Evolutionary conservation across 345 rosid genomes (phyloP).

Genomic region (Crucihimalaya himalaica): DNA sequence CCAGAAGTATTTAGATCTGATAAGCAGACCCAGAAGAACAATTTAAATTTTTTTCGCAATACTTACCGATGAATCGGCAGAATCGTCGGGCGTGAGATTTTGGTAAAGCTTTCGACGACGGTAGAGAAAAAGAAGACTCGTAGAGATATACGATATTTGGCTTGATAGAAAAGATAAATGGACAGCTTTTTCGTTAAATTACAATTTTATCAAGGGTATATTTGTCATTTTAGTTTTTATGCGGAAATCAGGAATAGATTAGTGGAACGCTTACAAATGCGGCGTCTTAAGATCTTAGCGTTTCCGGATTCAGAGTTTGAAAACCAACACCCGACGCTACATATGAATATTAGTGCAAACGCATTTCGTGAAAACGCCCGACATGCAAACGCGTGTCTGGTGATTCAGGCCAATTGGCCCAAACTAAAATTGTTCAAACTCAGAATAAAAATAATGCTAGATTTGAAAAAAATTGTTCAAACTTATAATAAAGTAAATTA

Average conservation of each 20-base stretch:
- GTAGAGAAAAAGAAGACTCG: background rate
- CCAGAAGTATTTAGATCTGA: constrained; percentile 20
- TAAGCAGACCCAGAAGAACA: background rate
- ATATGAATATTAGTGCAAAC: background rate
- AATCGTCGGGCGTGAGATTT: constrained; percentile 20
- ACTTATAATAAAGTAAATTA: too few species aligned
- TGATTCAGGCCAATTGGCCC: too few species aligned
- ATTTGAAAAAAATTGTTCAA: too few species aligned
- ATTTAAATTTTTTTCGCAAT: background rate
- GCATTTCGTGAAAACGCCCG: background rate
- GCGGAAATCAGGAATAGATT: background rate
- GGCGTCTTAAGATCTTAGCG: constrained; percentile 13
- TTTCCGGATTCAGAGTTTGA: background rate
- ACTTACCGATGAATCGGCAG: constrained; percentile 25
- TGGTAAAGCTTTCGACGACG: constrained; percentile 24
- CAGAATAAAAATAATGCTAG: too few species aligned
- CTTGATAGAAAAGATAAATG: constrained; percentile 32
- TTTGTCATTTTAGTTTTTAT: background rate
- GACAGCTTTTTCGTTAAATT: background rate
- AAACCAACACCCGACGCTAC: constrained; percentile 3
- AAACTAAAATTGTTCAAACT: too few species aligned
- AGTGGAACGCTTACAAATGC: background rate
- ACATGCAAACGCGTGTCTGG: too few species aligned
- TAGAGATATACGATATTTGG: background rate
- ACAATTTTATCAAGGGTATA: background rate